Evolutionary conservation across 2,329 filamentous ascomycete species (phyloP), one percentile per base, ranked within the genome.

Genomic region (Neofusicoccum sp.): DNA sequence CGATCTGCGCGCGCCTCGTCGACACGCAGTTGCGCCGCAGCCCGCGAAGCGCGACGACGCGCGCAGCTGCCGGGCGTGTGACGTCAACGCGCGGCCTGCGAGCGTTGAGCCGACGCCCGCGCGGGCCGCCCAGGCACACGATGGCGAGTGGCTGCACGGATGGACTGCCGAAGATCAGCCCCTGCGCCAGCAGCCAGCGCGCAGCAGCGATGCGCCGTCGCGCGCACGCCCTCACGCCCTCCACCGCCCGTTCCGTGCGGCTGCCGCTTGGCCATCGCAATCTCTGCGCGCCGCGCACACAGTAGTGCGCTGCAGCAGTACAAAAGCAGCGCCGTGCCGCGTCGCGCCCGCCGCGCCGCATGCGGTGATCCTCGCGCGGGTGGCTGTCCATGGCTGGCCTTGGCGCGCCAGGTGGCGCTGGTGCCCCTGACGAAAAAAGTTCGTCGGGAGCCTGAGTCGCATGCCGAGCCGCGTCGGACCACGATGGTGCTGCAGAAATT

Each of bases 301-400:
- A 36, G 36, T 56, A 56, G 51, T 28, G 36, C 16, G 28, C n/a
- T n/a, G n/a, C n/a, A n/a, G 7, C 38, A 43, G 51, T 44, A 56
- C 51, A 43, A 54, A 56, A 20, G 38, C 51, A 43, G 51, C 51
- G 51, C 24, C 24, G 51, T 56, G 36, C 49, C 36, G 41, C 49
- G 26, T 20, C 45, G 45, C 45, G 30, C 11, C 30, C 30, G 26
- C 26, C 14, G 26, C 28, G 31, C 8, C 24, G n/a, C n/a, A n/a
- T n/a, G n/a, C 43, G 51, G 51, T 31, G 51, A 56, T 56, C 49
- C 49, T 54, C 51, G 51, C 26, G 51, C 36, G 51, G 51, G 51
- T 43, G 38, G 51, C 51, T 56, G 36, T 2, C 20, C n/a, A n/a
- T n/a, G n/a, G n/a, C n/a, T n/a, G n/a, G 47, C 24, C 36, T 43